phyloP scores from a whole-genome alignment of 805 yeast species.

The Ogataea pini region DNA sequence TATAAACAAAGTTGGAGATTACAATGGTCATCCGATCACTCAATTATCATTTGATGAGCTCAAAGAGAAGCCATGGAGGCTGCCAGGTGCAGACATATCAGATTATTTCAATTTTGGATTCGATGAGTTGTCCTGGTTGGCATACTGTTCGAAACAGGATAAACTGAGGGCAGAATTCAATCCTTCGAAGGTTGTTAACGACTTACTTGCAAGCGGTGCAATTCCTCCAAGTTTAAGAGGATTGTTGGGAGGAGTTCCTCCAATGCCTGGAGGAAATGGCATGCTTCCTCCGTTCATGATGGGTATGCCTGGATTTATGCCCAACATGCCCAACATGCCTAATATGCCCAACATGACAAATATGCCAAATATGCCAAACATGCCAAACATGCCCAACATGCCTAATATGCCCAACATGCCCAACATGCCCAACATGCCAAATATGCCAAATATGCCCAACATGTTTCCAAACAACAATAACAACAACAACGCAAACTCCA shows the following conservation, averaged over 20 bases:
- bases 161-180: slow-evolving; percentile 75
- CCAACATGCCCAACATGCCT: slow-evolving; percentile 22
- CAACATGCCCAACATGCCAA: slow-evolving; percentile 25
- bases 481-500: slow-evolving; percentile 5
- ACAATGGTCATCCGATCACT: slow-evolving; percentile 81
- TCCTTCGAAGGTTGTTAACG: slow-evolving; percentile 76
- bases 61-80: slow-evolving; percentile 97
- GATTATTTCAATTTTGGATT: slow-evolving; percentile 97
- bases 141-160: slow-evolving; percentile 87
- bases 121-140: slow-evolving; percentile 94
- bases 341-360: slow-evolving; percentile 35
- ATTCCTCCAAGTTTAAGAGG: slow-evolving; percentile 33
- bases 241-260: slow-evolving; percentile 31
- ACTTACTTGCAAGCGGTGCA: slow-evolving; percentile 44
- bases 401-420: slow-evolving; percentile 30
- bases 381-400: slow-evolving; percentile 38
- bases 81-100: slow-evolving; percentile 92
- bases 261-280: slow-evolving; percentile 18
- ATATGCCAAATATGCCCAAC: slow-evolving; percentile 23
- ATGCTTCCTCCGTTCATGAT: slow-evolving; percentile 29
- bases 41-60: slow-evolving; percentile 75
- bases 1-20: slow-evolving; percentile 69
- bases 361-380: slow-evolving; percentile 29
- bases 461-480: slow-evolving; percentile 16
- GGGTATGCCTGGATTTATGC: slow-evolving; percentile 28